Conservation (phyloP, 441 rosid species). For the Monsonia emarginata region DNA sequence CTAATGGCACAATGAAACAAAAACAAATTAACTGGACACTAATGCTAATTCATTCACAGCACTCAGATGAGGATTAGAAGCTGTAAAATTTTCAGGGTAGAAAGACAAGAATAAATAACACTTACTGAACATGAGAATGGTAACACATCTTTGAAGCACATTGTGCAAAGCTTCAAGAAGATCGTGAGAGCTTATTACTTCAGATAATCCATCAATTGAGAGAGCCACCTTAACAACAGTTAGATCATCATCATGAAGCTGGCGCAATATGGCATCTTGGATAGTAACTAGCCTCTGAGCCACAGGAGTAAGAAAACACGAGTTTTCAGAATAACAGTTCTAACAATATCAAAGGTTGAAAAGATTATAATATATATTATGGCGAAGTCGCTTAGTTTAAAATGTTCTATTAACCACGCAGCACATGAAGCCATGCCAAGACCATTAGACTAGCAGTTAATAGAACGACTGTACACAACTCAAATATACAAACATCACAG, state of each 20-base stretch:
- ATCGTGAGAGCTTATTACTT: constrained; percentile 41
- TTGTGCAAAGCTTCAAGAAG: constrained; percentile 47
- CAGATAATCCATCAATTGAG: constrained; percentile 53
- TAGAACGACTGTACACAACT: neutral
- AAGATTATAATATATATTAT: neutral
- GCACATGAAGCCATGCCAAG: neutral
- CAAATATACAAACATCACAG: neutral
- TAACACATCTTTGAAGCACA: constrained; percentile 47
- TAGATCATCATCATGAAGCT: constrained; percentile 75
- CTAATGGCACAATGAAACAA: neutral
- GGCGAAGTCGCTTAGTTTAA: too few species aligned
- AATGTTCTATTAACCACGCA: neutral
- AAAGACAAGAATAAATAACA: constrained; percentile 14
- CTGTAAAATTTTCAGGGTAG: constrained; percentile 1
- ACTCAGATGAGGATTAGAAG: neutral
- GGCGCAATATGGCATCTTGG: constrained; percentile 61
- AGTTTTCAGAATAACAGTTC: neutral
- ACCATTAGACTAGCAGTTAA: neutral
- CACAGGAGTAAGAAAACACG: constrained; percentile 1
- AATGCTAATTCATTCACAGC: neutral
- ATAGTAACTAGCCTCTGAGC: constrained; percentile 54
- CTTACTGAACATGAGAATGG: constrained; percentile 45
- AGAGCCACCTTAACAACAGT: constrained; percentile 69
- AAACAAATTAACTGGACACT: neutral
- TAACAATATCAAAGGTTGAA: neutral